phyloP scores from a whole-genome alignment of 768 basidiomycete species.

The Pleurotus eryngii region DNA sequence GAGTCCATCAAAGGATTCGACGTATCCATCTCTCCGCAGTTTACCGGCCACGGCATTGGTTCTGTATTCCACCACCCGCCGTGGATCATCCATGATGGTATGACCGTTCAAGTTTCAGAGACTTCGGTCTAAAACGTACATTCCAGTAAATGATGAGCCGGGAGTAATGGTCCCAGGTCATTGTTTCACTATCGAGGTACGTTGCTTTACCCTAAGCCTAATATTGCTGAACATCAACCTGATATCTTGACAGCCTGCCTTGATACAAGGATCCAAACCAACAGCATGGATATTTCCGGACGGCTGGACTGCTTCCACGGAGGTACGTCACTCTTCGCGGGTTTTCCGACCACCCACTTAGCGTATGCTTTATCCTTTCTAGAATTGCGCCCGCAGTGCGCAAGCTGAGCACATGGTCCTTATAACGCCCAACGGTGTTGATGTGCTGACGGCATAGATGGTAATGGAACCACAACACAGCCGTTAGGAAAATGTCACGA shows the following conservation, averaged over 20 bases:
- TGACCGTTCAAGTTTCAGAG: conserved; percentile 16
- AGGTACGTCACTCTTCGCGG: conserved; percentile 40
- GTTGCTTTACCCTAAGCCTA: not conserved
- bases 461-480: no score
- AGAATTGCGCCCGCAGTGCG: conserved; percentile 81
- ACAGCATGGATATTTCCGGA: conserved; percentile 81
- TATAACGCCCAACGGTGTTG: conserved; percentile 74
- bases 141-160: conserved; percentile 77
- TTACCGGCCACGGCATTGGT: conserved; percentile 88
- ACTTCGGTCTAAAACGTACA: no score
- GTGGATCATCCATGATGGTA: conserved; percentile 79
- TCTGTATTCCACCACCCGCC: conserved; percentile 75
- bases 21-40: conserved; percentile 59
- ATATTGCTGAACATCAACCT: not conserved
- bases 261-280: conserved; percentile 74
- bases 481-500: no score
- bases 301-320: conserved; percentile 91
- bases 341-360: not conserved
- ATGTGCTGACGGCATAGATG: conserved; percentile 60
- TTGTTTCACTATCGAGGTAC: conserved; percentile 90
- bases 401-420: conserved; percentile 89
- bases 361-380: not conserved
- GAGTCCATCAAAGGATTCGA: conserved; percentile 31
- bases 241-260: conserved; percentile 48
- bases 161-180: conserved; percentile 81